A percentile compares a stretch with the other conserved stretches of the same genome.
phyloP scores from a whole-genome alignment of 208 protist species.

The Leishmania braziliensis region DNA sequence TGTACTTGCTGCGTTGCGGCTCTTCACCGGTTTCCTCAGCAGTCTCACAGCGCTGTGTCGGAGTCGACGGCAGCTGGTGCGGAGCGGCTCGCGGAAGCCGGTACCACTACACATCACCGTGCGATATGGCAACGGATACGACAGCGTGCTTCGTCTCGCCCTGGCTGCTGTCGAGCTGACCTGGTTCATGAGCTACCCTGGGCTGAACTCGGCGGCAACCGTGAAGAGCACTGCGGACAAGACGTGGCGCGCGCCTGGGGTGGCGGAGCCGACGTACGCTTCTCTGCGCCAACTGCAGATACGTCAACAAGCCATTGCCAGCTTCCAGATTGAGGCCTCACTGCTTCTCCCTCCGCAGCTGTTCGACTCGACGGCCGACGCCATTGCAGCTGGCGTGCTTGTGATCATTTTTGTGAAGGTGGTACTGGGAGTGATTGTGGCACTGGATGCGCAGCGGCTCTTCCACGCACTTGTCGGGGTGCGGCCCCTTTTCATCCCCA shows the following conservation, averaged over 20 bases:
- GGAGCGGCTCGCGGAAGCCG: constrained; percentile 19
- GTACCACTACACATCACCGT: constrained; percentile 38
- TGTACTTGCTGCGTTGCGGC: constrained; percentile 5
- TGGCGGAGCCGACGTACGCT: constrained; percentile 27
- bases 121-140: constrained; percentile 57
- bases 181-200: constrained; percentile 53
- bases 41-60: constrained; percentile 27
- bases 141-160: constrained; percentile 42
- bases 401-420: constrained; percentile 41
- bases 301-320: constrained; percentile 29
- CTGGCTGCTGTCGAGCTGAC: constrained; percentile 49
- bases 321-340: constrained; percentile 33
- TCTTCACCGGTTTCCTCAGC: constrained; percentile 15
- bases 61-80: constrained; percentile 4
- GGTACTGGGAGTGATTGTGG: constrained; percentile 40
- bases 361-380: constrained; percentile 21
- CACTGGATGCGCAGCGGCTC: constrained; percentile 57
- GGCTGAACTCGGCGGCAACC: constrained; percentile 13
- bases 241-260: not conserved
- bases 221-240: constrained; percentile 18
- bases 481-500: constrained; percentile 54
- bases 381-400: constrained; percentile 17
- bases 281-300: constrained; percentile 27
- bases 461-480: constrained; percentile 71
- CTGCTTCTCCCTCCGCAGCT: constrained; percentile 34